These are phyloP conservation scores for Fusarium caatingaense DNA, from an alignment of 2,329 filamentous ascomycete genomes.

Conservation along the genomic window DNA sequence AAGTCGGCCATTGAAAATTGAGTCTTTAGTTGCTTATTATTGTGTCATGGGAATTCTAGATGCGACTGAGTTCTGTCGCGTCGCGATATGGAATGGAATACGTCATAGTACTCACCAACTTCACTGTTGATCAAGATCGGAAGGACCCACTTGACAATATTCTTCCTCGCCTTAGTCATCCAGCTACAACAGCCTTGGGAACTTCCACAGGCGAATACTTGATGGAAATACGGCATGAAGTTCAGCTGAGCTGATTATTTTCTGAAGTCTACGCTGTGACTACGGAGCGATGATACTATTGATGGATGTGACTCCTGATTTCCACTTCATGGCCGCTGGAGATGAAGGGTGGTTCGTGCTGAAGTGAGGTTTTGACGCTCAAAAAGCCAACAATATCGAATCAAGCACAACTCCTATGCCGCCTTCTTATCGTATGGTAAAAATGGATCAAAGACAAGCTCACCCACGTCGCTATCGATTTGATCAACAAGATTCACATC, in stretches of 20 bases:
- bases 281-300: background rate
- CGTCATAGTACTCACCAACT: background rate
- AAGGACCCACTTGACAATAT: background rate
- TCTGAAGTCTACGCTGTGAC: background rate
- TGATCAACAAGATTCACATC: background rate
- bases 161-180: background rate
- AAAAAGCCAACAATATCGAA: accelerated
- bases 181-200: background rate
- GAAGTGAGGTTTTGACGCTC: too few relatives aligned
- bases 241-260: background rate
- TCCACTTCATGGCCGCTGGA: too few relatives aligned
- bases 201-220: background rate
- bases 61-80: background rate
- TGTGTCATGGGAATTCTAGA: background rate
- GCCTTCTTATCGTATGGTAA: too few relatives aligned
- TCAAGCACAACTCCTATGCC: too few relatives aligned
- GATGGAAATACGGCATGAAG: background rate
- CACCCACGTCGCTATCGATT: background rate
- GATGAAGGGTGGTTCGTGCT: too few relatives aligned
- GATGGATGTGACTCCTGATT: too few relatives aligned
- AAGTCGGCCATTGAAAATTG: constrained; percentile 5
- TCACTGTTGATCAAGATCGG: background rate
- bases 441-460: too few relatives aligned
- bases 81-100: background rate
- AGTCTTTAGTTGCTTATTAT: background rate